phyloP scores from a whole-genome alignment of 768 basidiomycete genomes.

The Russula compacta region DNA sequence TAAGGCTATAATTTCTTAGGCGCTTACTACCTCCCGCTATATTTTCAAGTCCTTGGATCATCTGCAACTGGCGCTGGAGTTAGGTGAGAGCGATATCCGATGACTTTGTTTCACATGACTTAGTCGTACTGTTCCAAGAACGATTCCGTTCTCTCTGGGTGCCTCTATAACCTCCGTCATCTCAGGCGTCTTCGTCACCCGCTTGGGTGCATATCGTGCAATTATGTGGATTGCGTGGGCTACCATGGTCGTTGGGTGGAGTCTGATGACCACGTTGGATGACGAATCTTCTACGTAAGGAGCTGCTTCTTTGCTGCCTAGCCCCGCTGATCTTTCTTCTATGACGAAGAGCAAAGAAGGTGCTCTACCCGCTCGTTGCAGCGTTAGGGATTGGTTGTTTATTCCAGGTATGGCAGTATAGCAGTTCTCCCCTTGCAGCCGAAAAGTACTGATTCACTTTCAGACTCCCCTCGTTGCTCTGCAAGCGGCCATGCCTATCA shows the following conservation, averaged over 20 bases:
- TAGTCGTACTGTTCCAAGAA: slow-evolving; percentile 32
- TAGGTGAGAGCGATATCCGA: slow-evolving; percentile 32
- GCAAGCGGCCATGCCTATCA: slow-evolving; percentile 81
- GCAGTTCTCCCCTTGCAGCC: background rate
- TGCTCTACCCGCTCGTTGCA: slow-evolving; percentile 57
- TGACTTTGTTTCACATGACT: background rate
- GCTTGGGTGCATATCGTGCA: slow-evolving; percentile 47
- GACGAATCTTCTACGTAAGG: slow-evolving; percentile 42
- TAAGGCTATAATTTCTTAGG: slow-evolving; percentile 24
- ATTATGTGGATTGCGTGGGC: slow-evolving; percentile 56
- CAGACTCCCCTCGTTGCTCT: slow-evolving; percentile 62
- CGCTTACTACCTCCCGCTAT: slow-evolving; percentile 65
- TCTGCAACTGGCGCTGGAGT: slow-evolving; percentile 65
- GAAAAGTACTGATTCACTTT: background rate
- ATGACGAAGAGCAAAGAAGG: slow-evolving; percentile 45
- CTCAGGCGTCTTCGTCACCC: slow-evolving; percentile 49
- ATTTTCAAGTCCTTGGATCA: slow-evolving; percentile 69
- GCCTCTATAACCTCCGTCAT: slow-evolving; percentile 42
- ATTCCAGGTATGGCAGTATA: slow-evolving; percentile 38
- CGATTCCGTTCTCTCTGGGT: slow-evolving; percentile 67
- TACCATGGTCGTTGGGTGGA: slow-evolving; percentile 53
- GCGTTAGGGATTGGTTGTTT: slow-evolving; percentile 56
- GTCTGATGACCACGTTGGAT: slow-evolving; percentile 64
- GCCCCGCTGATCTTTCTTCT: slow-evolving; percentile 4
- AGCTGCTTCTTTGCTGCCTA: background rate